phyloP scores from a whole-genome alignment of 2,329 filamentous ascomycete genomes.

The Cyphellophora attinorum region DNA sequence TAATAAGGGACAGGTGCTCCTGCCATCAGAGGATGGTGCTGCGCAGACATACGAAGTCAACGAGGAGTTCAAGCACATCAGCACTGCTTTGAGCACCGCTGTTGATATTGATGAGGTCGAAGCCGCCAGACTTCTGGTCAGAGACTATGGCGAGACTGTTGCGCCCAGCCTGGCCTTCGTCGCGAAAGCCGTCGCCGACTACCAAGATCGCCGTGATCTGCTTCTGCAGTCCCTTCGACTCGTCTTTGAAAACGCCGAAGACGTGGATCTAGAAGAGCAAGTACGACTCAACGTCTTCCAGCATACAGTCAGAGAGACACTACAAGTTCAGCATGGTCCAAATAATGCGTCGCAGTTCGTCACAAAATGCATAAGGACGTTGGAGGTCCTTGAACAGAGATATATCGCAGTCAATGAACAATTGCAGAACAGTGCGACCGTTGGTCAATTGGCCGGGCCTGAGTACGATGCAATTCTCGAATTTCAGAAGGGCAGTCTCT shows the following conservation, averaged over 20 bases:
- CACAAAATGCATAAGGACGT: slow-evolving; percentile 63
- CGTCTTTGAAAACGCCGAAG: slow-evolving; percentile 59
- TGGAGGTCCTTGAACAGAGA: slow-evolving; percentile 69
- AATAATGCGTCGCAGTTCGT: slow-evolving; percentile 54
- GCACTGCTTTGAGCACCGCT: slow-evolving; percentile 74
- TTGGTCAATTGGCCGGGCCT: slow-evolving; percentile 55
- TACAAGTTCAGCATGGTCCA: slow-evolving; percentile 43
- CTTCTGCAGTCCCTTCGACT: slow-evolving; percentile 76
- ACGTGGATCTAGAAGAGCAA: slow-evolving; percentile 47
- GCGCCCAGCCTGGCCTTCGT: slow-evolving; percentile 63
- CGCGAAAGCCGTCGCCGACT: slow-evolving; percentile 73
- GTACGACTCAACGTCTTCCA: slow-evolving; percentile 43
- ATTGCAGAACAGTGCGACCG: slow-evolving; percentile 61
- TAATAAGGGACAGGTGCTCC: slow-evolving; percentile 55
- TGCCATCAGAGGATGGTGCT: slow-evolving; percentile 48
- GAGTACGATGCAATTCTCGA: slow-evolving; percentile 70
- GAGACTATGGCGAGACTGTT: slow-evolving; percentile 49
- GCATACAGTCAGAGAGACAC: slow-evolving; percentile 48
- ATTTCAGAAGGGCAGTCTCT: slow-evolving; percentile 69
- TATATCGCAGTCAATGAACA: slow-evolving; percentile 68
- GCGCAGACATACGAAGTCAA: slow-evolving; percentile 66
- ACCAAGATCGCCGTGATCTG: slow-evolving; percentile 76
- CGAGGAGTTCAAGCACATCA: slow-evolving; percentile 74
- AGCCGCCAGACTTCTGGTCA: slow-evolving; percentile 66
- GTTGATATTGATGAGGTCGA: slow-evolving; percentile 84